Evolutionary conservation across 2,329 filamentous ascomycete species (phyloP).

Genomic region (Ceratocystis smalleyi): DNA sequence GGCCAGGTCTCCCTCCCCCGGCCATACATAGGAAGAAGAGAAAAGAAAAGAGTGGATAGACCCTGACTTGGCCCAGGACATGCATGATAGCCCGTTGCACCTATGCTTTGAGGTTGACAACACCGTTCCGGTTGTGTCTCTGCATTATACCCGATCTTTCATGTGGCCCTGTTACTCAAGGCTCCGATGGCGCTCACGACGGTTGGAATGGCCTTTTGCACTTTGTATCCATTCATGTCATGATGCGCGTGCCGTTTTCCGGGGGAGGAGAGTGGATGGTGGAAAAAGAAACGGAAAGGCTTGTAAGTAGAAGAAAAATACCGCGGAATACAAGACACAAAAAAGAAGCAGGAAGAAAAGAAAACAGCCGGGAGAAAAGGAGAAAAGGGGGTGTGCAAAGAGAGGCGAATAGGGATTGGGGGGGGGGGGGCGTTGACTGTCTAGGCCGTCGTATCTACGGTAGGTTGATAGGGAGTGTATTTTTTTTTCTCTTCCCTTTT

Average conservation of each 20-base stretch:
- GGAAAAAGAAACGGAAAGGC: neutral
- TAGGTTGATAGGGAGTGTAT: neutral
- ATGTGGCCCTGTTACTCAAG: no score
- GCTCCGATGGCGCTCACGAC: no score
- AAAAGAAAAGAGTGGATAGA: neutral
- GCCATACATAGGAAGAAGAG: neutral
- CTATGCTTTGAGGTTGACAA: neutral
- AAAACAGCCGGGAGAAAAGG: neutral
- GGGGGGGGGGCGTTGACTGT: neutral
- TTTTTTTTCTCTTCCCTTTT: neutral
- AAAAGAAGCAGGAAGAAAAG: neutral
- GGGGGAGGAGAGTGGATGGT: neutral
- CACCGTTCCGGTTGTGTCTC: neutral
- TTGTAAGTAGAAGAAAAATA: neutral
- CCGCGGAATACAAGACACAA: neutral
- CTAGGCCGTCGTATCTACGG: neutral
- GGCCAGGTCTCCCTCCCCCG: neutral
- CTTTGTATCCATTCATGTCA: neutral
- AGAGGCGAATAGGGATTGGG: neutral
- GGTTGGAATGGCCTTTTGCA: no score
- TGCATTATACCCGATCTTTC: neutral
- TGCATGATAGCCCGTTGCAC: neutral
- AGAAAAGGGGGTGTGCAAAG: neutral
- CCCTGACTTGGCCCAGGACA: neutral
- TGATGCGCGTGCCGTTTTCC: no score